phyloP scores from a whole-genome alignment of 202 grass and related monocot genomes.

The Dendrocalamus latiflorus region DNA sequence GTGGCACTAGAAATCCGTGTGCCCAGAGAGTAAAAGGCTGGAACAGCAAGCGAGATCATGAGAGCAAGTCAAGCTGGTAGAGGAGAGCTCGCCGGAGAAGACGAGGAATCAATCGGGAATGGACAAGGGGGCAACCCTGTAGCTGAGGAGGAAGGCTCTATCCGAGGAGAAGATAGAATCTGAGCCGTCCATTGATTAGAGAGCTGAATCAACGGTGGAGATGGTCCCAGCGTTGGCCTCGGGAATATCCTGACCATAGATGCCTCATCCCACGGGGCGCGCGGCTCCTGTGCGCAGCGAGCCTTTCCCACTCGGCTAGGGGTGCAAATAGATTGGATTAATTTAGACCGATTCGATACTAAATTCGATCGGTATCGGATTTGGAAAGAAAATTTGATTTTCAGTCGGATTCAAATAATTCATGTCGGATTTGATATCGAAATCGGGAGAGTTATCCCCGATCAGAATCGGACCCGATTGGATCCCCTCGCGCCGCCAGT shows the following conservation, averaged over 20 bases:
- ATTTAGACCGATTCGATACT: too few species aligned
- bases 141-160: constrained; percentile 7
- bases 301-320: not conserved
- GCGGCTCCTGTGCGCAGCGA: not conserved
- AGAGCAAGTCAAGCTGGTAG: not conserved
- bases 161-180: not conserved
- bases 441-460: too few species aligned
- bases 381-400: too few species aligned
- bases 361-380: too few species aligned
- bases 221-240: not conserved
- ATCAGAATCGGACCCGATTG: too few species aligned
- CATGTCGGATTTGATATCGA: too few species aligned
- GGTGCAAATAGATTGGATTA: too few species aligned
- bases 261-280: constrained; percentile 29
- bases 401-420: too few species aligned
- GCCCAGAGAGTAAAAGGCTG: not conserved
- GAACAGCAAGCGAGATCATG: constrained; percentile 28
- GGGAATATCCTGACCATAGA: constrained; percentile 43
- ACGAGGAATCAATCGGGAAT: not conserved
- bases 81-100: constrained; percentile 37
- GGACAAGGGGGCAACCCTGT: not conserved
- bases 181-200: not conserved
- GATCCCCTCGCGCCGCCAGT: not conserved
- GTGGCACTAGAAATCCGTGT: too few species aligned
- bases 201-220: not conserved